These are phyloP conservation scores for Colletotrichum costaricense DNA, from an alignment of 2,329 filamentous ascomycete species.

Conservation along the genomic window DNA sequence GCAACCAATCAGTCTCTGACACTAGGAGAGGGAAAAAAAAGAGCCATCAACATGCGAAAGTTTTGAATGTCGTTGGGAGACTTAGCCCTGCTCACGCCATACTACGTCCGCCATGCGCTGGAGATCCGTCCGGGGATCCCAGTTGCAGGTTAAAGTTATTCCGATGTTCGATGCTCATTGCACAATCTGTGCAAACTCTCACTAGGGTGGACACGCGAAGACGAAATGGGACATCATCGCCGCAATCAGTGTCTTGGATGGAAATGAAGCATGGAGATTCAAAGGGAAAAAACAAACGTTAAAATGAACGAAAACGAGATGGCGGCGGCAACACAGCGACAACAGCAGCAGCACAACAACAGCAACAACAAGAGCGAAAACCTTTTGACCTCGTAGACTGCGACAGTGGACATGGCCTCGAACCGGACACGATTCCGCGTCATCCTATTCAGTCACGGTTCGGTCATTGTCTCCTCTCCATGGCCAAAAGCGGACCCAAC, in stretches of 20 bases:
- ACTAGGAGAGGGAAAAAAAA: neutral
- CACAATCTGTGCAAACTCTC: neutral
- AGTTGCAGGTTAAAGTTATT: conserved; percentile 5
- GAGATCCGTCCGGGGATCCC: conserved; percentile 25
- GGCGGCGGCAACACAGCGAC: neutral
- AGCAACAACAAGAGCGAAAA: neutral
- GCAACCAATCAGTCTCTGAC: conserved; percentile 8
- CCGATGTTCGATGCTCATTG: neutral
- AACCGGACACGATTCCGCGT: conserved; percentile 1
- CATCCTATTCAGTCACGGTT: conserved; percentile 22
- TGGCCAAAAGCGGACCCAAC: neutral
- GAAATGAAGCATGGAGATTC: conserved; percentile 8
- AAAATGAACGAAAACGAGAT: neutral
- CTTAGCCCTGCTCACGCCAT: conserved; percentile 10
- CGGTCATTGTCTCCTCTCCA: conserved; percentile 9
- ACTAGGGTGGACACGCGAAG: neutral
- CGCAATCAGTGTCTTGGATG: conserved; percentile 18
- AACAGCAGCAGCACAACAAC: neutral
- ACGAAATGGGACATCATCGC: conserved; percentile 5
- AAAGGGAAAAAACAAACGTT: neutral
- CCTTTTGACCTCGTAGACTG: neutral
- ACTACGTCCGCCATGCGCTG: conserved; percentile 6
- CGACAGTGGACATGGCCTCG: conserved; percentile 3
- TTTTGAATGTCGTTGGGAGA: neutral
- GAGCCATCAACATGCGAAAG: neutral